A percentile compares a stretch with the other conserved stretches of the same genome.
Evolutionary conservation across 176 grass and related monocot species (phyloP).

Genomic region (Dendrocalamus sinicus): DNA sequence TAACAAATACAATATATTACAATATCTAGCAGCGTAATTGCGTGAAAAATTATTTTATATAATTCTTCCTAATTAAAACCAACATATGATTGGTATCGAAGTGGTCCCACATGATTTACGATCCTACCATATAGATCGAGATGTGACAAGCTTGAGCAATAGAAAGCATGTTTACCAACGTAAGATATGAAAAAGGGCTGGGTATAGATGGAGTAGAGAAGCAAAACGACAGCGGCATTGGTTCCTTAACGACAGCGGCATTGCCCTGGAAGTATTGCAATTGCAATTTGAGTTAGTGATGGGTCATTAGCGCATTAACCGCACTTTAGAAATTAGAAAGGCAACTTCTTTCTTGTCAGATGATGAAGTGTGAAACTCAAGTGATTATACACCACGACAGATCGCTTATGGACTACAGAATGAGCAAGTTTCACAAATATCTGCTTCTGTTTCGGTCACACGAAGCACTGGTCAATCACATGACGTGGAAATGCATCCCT

Average conservation of each 20-base stretch:
- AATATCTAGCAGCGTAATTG: too few relatives aligned
- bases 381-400: neutral
- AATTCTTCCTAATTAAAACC: too few relatives aligned
- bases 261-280: neutral
- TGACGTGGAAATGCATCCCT: constrained; percentile 20
- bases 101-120: too few relatives aligned
- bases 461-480: constrained; percentile 5
- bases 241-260: neutral
- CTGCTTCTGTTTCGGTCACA: constrained; percentile 23
- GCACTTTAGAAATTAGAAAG: neutral
- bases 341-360: neutral
- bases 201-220: neutral
- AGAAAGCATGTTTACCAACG: neutral
- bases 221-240: constrained; percentile 6
- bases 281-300: neutral
- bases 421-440: constrained; percentile 23
- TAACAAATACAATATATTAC: too few relatives aligned
- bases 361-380: neutral
- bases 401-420: neutral
- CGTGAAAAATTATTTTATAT: too few relatives aligned
- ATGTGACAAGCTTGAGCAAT: too few relatives aligned
- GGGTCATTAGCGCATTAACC: neutral
- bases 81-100: too few relatives aligned
- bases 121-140: too few relatives aligned
- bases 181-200: neutral